These are phyloP conservation scores for Paraphoma sp. DNA, from an alignment of 2,329 filamentous ascomycete species.

Conservation along the genomic window DNA sequence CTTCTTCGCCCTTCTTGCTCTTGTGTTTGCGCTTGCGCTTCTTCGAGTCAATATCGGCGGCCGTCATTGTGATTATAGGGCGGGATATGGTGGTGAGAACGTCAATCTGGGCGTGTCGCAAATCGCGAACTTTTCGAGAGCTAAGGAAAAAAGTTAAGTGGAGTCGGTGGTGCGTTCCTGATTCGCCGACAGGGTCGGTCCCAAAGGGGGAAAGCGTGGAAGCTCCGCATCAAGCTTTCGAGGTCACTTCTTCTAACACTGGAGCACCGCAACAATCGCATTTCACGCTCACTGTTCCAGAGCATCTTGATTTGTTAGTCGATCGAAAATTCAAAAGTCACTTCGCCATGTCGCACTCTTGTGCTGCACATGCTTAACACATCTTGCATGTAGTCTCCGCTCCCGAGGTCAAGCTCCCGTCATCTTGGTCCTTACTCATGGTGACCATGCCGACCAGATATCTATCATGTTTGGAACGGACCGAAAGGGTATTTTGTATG, in stretches of 20 bases:
- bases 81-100: background rate
- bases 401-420: too few species aligned
- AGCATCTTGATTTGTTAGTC: background rate
- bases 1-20: conserved; percentile 41
- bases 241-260: too few species aligned
- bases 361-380: too few species aligned
- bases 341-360: too few species aligned
- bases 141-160: conserved; percentile 32
- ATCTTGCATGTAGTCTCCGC: too few species aligned
- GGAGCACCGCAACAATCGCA: background rate
- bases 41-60: conserved; percentile 49
- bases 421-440: too few species aligned
- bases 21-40: conserved; percentile 59
- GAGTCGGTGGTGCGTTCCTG: conserved; percentile 10
- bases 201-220: background rate
- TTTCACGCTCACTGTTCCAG: background rate
- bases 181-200: conserved; percentile 4
- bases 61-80: conserved; percentile 39
- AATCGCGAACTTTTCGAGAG: conserved; percentile 21
- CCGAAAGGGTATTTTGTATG: too few species aligned
- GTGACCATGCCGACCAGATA: too few species aligned
- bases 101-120: conserved; percentile 13
- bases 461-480: too few species aligned
- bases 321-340: background rate
- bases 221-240: background rate